Evolutionary conservation across 2,329 filamentous ascomycete species (phyloP), one percentile per base, ranked within the genome.

Genomic region (Colletotrichum sp.): DNA sequence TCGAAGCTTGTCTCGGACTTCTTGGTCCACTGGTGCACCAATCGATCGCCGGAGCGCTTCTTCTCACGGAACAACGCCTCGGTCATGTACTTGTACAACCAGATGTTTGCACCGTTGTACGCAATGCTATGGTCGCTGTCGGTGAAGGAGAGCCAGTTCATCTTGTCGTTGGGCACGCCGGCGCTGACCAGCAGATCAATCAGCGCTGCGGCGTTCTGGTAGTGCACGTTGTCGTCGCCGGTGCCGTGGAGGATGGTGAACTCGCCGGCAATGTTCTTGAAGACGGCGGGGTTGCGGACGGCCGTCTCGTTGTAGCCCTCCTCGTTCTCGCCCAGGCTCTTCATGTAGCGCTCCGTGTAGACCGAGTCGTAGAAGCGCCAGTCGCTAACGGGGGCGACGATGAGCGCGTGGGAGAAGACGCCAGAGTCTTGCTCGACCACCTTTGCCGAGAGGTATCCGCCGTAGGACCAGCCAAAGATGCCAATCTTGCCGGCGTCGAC

Each of bases 291-390:
- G 5, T 91, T 86, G 74, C 88, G 88, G 3, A 94, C 91, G 0
- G 92, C 92, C 0, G 90, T 91, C 67, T 86, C 85, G 73, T 89
- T 88, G 84, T 94, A 94, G 34, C 92, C 92, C 0, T 83, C 89
- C 1, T 83, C 84, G 80, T 94, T 94, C 55, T 84, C 83, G 5
- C 85, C 83, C 2, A 89, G 87, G 1, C 87, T 90, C 84, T 94
- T 93, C 93, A 94, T 94, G 84, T 93, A 94, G 13, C 93, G 89
- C 82, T 94, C 93, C 0, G 93, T 94, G 82, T 94, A 94, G 86
- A 94, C 90, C 71, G 88, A 90, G 82, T 94, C 92, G 82, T 94
- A 94, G 84, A 94, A 92, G 2, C 92, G 89, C 91, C 92, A 94
- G 83, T 94, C 93, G 3, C 87, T 88, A 0, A 94, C 92, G 0